Percentiles rank a stretch among this genome's conserved stretches.
phyloP scores from a whole-genome alignment of 257 asterid genomes.

The Haberlea rhodopensis region DNA sequence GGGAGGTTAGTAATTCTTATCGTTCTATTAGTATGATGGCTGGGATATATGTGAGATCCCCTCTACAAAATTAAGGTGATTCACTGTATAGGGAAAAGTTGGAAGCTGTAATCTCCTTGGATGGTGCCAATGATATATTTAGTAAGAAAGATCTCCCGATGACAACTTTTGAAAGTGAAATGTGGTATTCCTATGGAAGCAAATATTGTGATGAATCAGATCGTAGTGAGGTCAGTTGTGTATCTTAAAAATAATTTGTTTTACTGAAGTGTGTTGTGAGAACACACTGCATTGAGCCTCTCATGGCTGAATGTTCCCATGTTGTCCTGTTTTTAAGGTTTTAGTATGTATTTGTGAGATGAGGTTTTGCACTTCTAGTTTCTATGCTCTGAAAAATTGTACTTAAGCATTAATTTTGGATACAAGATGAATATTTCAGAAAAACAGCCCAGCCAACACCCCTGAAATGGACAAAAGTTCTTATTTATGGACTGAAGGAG shows the following conservation, averaged over 20 bases:
- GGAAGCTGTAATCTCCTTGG: slow-evolving; percentile 44
- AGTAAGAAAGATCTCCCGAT: slow-evolving; percentile 38
- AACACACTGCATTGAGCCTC: not conserved
- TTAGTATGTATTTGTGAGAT: slow-evolving; percentile 10
- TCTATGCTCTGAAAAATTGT: not conserved
- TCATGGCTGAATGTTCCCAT: slow-evolving; percentile 11
- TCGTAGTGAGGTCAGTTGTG: slow-evolving; percentile 46
- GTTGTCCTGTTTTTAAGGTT: not conserved
- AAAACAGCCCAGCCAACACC: not conserved
- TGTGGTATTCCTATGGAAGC: slow-evolving; percentile 57
- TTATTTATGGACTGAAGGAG: slow-evolving; percentile 3
- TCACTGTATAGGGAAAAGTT: slow-evolving; percentile 42
- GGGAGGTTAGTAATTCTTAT: slow-evolving; percentile 49
- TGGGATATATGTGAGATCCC: slow-evolving; percentile 1
- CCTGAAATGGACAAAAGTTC: not conserved
- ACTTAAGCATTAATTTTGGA: not conserved
- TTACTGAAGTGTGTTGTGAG: slow-evolving; percentile 2
- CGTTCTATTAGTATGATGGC: not conserved
- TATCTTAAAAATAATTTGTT: slow-evolving; percentile 7
- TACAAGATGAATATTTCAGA: slow-evolving; percentile 8
- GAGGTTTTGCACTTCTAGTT: not conserved
- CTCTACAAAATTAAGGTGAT: slow-evolving; percentile 11
- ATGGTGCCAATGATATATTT: slow-evolving; percentile 44
- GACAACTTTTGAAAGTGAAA: slow-evolving; percentile 47
- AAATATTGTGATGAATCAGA: slow-evolving; percentile 25